phyloP scores from a whole-genome alignment of 176 grass and related monocot genomes.

The Tillandsia fasciculata region DNA sequence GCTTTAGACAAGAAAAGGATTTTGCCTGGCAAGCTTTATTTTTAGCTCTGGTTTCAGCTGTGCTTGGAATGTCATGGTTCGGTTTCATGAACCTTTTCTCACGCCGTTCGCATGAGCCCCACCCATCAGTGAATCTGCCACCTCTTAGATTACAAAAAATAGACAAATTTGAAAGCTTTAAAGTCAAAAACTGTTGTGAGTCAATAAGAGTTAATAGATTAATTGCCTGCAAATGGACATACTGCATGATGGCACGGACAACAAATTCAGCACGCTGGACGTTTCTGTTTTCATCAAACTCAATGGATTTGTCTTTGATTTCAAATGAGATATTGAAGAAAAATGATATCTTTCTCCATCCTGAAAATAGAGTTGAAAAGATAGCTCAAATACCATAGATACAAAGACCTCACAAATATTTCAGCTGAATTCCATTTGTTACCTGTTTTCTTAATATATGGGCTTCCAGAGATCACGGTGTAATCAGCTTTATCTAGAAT shows the following conservation, averaged over 20 bases:
- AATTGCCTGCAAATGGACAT: slow-evolving; percentile 23
- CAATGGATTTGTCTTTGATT: slow-evolving; percentile 74
- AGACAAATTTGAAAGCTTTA: slow-evolving; percentile 4
- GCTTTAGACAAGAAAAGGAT: slow-evolving; percentile 1
- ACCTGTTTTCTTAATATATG: slow-evolving; percentile 95
- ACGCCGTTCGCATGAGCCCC: slow-evolving; percentile 68
- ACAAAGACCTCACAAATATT: slow-evolving; percentile 3
- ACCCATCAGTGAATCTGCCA: slow-evolving; percentile 78
- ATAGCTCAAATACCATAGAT: not conserved
- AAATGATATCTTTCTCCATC: slow-evolving; percentile 92
- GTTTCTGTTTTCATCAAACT: slow-evolving; percentile 74
- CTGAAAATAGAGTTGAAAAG: slow-evolving; percentile 22
- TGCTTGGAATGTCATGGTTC: slow-evolving; percentile 89
- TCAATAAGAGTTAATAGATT: not conserved
- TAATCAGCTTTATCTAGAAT: slow-evolving; percentile 74
- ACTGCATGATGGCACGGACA: slow-evolving; percentile 71
- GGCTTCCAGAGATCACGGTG: slow-evolving; percentile 57
- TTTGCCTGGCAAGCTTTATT: slow-evolving; percentile 89
- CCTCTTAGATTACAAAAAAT: slow-evolving; percentile 34
- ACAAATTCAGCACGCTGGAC: slow-evolving; percentile 83
- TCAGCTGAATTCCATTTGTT: not conserved
- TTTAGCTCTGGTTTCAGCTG: slow-evolving; percentile 95
- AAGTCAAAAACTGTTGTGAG: not conserved
- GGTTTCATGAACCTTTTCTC: slow-evolving; percentile 78
- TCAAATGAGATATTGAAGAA: slow-evolving; percentile 86